Evolutionary conservation across 176 grass and related monocot species (phyloP).

Genomic region (Paspalum vaginatum): DNA sequence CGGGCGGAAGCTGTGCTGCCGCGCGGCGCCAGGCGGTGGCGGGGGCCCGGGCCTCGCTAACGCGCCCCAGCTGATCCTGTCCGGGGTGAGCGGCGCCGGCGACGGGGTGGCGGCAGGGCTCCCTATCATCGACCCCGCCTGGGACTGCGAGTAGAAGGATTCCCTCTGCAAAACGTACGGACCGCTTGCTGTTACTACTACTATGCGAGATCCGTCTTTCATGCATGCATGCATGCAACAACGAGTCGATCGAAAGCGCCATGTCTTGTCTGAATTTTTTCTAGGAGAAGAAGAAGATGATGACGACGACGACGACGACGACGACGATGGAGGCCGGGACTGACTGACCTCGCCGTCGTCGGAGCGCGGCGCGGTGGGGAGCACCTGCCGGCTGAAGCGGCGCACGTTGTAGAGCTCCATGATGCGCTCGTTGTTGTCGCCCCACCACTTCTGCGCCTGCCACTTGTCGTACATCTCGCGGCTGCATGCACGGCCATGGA

Average conservation of each 20-base stretch:
- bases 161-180: conserved; percentile 36
- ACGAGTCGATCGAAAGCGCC: too few species aligned
- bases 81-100: conserved; percentile 45
- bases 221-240: too few species aligned
- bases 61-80: conserved; percentile 43
- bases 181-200: neutral
- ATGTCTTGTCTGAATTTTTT: too few species aligned
- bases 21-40: neutral
- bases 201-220: too few species aligned
- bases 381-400: conserved; percentile 59
- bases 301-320: too few species aligned
- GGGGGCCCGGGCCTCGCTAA: conserved; percentile 10
- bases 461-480: conserved; percentile 79
- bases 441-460: conserved; percentile 85
- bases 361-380: conserved; percentile 55
- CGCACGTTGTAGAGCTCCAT: conserved; percentile 82
- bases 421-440: conserved; percentile 71
- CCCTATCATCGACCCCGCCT: conserved; percentile 34
- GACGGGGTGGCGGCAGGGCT: conserved; percentile 53
- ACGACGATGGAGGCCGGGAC: too few species aligned
- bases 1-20: conserved; percentile 51
- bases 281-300: too few species aligned
- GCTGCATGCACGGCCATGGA: neutral
- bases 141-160: conserved; percentile 57
- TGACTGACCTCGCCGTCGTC: conserved; percentile 55